Conservation (phyloP, 2,329 filamentous ascomycete genomes). For the Botrytis hyacinthi region DNA sequence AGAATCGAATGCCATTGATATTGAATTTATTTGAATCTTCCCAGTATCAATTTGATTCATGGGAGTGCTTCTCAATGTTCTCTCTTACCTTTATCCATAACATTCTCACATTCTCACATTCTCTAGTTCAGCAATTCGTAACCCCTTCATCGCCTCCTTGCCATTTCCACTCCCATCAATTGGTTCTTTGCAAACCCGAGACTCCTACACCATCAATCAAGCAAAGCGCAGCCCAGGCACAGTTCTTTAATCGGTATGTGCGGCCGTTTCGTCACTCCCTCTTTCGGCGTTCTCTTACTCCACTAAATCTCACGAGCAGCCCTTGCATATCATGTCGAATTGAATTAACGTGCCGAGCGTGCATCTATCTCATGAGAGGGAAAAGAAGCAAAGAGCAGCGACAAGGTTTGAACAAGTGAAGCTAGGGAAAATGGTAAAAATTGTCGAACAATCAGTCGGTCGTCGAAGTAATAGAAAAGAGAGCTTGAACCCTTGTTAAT, state of each 20-base stretch:
- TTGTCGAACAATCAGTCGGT: neutral
- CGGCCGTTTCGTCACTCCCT: slow-evolving; percentile 19
- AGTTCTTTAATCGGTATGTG: slow-evolving; percentile 9
- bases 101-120: neutral
- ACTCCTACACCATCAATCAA: neutral
- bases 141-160: slow-evolving; percentile 5
- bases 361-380: neutral
- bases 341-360: neutral
- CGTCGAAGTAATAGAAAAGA: neutral
- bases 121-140: neutral
- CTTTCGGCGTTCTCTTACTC: slow-evolving; percentile 9
- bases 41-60: neutral
- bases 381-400: neutral
- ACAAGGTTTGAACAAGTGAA: neutral
- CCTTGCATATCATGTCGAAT: slow-evolving; percentile 11
- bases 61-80: neutral
- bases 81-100: neutral
- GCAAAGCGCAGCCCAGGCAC: neutral
- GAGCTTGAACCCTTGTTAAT: neutral
- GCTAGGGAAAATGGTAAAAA: neutral
- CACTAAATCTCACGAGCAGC: slow-evolving; percentile 1
- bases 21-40: neutral
- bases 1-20: neutral
- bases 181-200: neutral
- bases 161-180: neutral